phyloP scores from a whole-genome alignment of 2,329 filamentous ascomycete genomes.

The Verticillium alfalfae region DNA sequence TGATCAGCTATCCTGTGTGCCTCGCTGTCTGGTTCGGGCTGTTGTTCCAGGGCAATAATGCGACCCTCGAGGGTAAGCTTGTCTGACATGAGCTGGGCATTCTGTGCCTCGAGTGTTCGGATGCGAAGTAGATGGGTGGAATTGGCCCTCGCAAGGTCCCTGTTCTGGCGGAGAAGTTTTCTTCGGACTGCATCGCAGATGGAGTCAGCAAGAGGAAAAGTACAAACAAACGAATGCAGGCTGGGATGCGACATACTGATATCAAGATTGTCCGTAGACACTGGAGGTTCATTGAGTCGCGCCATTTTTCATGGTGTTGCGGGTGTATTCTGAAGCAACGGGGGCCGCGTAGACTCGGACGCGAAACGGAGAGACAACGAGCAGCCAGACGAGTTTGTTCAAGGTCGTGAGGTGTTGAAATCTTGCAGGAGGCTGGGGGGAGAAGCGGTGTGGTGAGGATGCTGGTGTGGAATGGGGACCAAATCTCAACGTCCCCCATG shows the following conservation, averaged over 20 bases:
- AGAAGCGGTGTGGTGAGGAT: conserved; percentile 3
- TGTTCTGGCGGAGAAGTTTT: conserved; percentile 76
- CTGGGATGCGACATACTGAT: conserved; percentile 41
- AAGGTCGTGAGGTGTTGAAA: background rate
- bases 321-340: background rate
- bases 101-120: conserved; percentile 70
- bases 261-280: conserved; percentile 65
- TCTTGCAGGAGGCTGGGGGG: conserved; percentile 9
- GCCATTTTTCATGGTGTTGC: conserved; percentile 56
- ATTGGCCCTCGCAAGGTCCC: conserved; percentile 76
- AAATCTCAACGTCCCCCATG: conserved; percentile 9
- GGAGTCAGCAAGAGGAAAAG: conserved; percentile 8
- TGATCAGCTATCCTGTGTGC: conserved; percentile 57
- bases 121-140: conserved; percentile 73
- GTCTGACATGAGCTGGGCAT: conserved; percentile 68
- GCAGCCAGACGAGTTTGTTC: background rate
- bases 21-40: conserved; percentile 53
- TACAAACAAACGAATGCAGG: background rate
- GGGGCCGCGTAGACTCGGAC: background rate
- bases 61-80: conserved; percentile 69
- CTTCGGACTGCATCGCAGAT: conserved; percentile 55
- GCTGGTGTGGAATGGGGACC: conserved; percentile 5
- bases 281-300: conserved; percentile 70
- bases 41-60: conserved; percentile 63
- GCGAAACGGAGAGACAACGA: background rate